These are phyloP conservation scores for Arthrobotrys musiformis DNA, from an alignment of 2,329 filamentous ascomycete species.

Conservation along the genomic window DNA sequence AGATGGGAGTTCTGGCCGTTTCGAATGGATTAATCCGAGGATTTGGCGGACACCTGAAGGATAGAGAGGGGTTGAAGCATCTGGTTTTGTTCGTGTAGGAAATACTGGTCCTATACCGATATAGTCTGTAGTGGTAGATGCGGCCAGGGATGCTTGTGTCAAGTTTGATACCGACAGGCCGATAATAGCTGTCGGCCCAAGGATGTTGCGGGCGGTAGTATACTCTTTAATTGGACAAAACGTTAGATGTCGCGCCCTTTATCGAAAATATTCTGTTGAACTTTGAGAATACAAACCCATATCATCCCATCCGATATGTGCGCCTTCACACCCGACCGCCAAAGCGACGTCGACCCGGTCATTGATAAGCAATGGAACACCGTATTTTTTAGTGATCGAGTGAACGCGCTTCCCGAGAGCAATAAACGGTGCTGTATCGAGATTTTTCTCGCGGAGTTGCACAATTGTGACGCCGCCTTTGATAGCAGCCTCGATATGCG, in stretches of 20 bases:
- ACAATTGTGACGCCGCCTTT: constrained; percentile 76
- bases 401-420: constrained; percentile 78
- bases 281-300: constrained; percentile 70
- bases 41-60: constrained; percentile 76
- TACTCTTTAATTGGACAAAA: constrained; percentile 65
- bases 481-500: constrained; percentile 57
- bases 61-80: constrained; percentile 63
- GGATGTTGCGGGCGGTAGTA: constrained; percentile 73
- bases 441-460: constrained; percentile 89
- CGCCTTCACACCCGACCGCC: constrained; percentile 86
- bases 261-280: too few relatives aligned
- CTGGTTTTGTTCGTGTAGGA: constrained; percentile 78
- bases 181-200: constrained; percentile 82
- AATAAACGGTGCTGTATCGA: constrained; percentile 77
- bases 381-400: constrained; percentile 72
- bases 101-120: constrained; percentile 91
- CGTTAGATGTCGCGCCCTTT: neutral
- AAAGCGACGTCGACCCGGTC: constrained; percentile 90
- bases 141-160: constrained; percentile 78
- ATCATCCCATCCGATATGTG: constrained; percentile 95
- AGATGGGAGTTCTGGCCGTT: constrained; percentile 66
- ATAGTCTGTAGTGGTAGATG: constrained; percentile 83
- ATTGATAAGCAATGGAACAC: constrained; percentile 88
- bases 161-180: constrained; percentile 84
- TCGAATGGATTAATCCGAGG: constrained; percentile 70